Conservation (phyloP, 1,284 basidiomycete genomes). For the Erythrobasidium hasegawianum region DNA sequence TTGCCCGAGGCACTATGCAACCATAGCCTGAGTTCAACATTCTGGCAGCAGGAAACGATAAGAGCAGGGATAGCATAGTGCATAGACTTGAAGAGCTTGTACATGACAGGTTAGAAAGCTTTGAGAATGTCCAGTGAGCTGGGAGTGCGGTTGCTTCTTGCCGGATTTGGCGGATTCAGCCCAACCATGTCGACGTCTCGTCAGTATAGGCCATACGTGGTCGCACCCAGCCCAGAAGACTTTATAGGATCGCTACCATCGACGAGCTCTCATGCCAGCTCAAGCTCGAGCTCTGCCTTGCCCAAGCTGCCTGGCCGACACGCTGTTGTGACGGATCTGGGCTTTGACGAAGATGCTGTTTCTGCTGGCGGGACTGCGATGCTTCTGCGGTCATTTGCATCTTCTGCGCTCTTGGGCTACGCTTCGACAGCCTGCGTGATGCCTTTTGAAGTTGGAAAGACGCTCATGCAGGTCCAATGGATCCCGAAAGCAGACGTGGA, state of each 20-base stretch:
- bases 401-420: slow-evolving; percentile 71
- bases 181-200: slow-evolving; percentile 8
- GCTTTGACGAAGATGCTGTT: background rate
- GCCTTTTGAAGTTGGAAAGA: slow-evolving; percentile 96
- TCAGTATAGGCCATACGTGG: slow-evolving; percentile 20
- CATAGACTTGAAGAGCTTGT: too few species aligned
- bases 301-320: background rate
- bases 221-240: slow-evolving; percentile 29
- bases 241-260: slow-evolving; percentile 3
- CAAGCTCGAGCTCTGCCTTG: background rate
- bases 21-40: too few species aligned
- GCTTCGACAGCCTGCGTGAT: slow-evolving; percentile 80
- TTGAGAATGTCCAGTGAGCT: too few species aligned
- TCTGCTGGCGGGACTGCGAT: background rate
- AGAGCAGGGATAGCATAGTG: too few species aligned
- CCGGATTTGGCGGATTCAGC: too few species aligned
- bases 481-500: slow-evolving; percentile 67
- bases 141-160: too few species aligned
- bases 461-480: slow-evolving; percentile 96
- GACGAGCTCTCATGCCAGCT: too few species aligned
- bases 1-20: too few species aligned
- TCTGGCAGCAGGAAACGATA: too few species aligned
- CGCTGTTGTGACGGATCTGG: slow-evolving; percentile 1
- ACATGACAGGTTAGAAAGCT: too few species aligned
- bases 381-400: slow-evolving; percentile 52